Evolutionary conservation across 148 eudicot genomes (phyloP), one percentile per base, ranked within the genome.

Genomic region (Chenopodium formosanum): DNA sequence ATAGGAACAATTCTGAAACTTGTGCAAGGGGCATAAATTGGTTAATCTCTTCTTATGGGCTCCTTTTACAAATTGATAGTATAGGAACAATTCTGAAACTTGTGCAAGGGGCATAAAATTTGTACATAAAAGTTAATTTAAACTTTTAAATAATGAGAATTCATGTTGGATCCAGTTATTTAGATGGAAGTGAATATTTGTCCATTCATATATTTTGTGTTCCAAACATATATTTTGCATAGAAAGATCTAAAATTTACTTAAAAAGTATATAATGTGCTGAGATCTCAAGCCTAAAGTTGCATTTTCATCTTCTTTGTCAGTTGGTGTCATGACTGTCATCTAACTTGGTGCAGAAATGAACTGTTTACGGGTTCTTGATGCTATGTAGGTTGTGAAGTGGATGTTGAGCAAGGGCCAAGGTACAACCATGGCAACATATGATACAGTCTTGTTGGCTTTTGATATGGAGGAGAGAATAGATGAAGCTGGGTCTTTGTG

Each of bases 331-430:
- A 68, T 34, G 37, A 34, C 37, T 34, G 72, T 64, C 29, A 29
- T 63, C 37, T 27, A 22, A 16, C 32, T 56, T 66, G 47, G 48
- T 10, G 34, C 48, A 13, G 9, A 70, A 46, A 37, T 77, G 34
- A 69, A 62, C 10, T 37, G 14, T 32, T 78, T 76, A 80, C 78
- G 70, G 73, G 40, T 60, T 31, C 48, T 11, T 53, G 66, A 12
- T 81, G 69, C 58, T 81, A 46, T 83, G 20, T 85, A 93, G 98
- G 89, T 95, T 81, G 90, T 96, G 44, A 95, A 95, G 87, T 95
- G 98, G 98, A 95, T 95, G 98, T 78, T 95, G 80, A 86, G 98
- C 86, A 95, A 93, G 90, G 98, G 97, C 77, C 97, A 95, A 91
- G 97, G 97, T 81, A 92, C 94, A 77, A 95, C 98, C 75, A 93